Evolutionary conservation across 2,329 filamentous ascomycete genomes (phyloP).

Genomic region (Plectosphaerella cucumerina): DNA sequence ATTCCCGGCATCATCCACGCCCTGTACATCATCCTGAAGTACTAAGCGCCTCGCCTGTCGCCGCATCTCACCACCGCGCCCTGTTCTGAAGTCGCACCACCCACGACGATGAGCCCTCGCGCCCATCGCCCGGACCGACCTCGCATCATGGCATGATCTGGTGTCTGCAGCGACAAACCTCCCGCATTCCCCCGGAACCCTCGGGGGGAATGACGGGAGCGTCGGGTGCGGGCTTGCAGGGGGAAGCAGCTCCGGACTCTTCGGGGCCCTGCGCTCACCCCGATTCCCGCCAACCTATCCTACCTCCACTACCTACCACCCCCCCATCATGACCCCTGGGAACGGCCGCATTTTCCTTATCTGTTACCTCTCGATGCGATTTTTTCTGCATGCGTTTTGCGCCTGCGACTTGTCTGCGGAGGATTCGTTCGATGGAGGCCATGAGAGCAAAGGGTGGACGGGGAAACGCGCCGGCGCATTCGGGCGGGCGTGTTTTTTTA

Average conservation of each 20-base stretch:
- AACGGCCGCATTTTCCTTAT: not conserved
- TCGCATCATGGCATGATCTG: not conserved
- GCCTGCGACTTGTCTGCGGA: not conserved
- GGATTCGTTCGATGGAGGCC: not conserved
- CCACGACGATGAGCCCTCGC: not conserved
- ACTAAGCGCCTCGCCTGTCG: conserved; percentile 43
- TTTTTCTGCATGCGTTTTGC: conserved; percentile 1
- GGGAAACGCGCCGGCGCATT: conserved; percentile 1
- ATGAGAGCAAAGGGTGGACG: not conserved
- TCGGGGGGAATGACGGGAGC: not conserved
- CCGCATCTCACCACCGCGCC: not conserved
- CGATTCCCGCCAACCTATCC: not conserved
- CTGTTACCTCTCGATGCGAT: not conserved
- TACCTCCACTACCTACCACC: not conserved
- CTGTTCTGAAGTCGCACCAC: too few relatives aligned
- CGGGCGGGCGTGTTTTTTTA: conserved; percentile 1
- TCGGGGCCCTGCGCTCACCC: not conserved
- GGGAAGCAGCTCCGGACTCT: not conserved
- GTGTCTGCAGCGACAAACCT: not conserved
- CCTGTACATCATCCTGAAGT: conserved; percentile 89
- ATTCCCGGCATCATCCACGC: conserved; percentile 89
- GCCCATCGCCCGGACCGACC: not conserved
- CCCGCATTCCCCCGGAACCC: not conserved
- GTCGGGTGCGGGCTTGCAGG: too few relatives aligned
- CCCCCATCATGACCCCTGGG: not conserved